Evolutionary conservation across 768 basidiomycete species (phyloP).

Genomic region (Sarcodon aspratus): DNA sequence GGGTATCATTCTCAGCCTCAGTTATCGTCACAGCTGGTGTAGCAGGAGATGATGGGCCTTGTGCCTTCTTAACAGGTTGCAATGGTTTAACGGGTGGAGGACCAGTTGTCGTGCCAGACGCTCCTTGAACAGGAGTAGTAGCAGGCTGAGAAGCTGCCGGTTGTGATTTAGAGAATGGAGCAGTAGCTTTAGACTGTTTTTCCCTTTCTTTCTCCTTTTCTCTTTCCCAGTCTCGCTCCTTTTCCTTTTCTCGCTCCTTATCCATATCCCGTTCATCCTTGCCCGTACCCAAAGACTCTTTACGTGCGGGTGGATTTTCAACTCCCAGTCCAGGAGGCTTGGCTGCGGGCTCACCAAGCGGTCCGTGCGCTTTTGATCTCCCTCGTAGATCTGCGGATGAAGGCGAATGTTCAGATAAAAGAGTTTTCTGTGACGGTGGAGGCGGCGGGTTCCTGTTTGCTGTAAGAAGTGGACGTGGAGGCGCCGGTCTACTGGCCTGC

Average conservation of each 20-base stretch:
- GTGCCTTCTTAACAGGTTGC: constrained; percentile 58
- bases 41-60: not conserved
- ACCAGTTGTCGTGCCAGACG: constrained; percentile 39
- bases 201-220: constrained; percentile 16
- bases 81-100: constrained; percentile 64
- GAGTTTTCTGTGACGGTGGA: constrained; percentile 16
- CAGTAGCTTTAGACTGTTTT: constrained; percentile 23
- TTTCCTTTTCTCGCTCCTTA: constrained; percentile 19
- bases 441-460: constrained; percentile 44
- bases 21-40: constrained; percentile 38
- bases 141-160: constrained; percentile 32
- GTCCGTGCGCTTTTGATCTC: constrained; percentile 49
- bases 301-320: constrained; percentile 30
- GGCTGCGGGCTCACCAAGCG: constrained; percentile 20
- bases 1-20: constrained; percentile 29
- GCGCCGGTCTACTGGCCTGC: constrained; percentile 55
- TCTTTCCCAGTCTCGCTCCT: constrained; percentile 14
- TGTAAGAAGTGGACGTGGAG: constrained; percentile 53
- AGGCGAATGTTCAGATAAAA: constrained; percentile 41
- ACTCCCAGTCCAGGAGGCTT: constrained; percentile 21
- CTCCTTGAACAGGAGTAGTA: constrained; percentile 31
- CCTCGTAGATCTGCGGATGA: constrained; percentile 56
- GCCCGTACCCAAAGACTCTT: constrained; percentile 30
- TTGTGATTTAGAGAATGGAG: constrained; percentile 29
- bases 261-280: constrained; percentile 10